These are phyloP conservation scores for Drosera spatulata DNA, from an alignment of 179 eudicot genomes.

Conservation along the genomic window DNA sequence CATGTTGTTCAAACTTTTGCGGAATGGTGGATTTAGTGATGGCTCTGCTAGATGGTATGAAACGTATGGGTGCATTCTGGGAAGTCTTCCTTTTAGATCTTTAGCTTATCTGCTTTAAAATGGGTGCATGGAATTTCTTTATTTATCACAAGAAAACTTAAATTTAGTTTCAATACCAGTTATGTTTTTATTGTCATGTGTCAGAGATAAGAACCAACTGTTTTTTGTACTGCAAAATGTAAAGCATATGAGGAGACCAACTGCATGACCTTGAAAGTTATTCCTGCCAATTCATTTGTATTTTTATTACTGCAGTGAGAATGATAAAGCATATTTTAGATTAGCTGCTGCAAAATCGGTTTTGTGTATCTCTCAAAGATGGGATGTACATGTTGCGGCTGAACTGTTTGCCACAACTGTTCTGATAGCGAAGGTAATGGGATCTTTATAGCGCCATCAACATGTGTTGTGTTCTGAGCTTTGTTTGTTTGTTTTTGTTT, in stretches of 20 bases:
- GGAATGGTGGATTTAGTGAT: slow-evolving; percentile 35
- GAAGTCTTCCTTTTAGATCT: no score
- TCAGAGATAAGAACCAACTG: no score
- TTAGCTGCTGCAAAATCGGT: slow-evolving; percentile 90
- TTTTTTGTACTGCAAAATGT: no score
- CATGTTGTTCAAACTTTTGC: slow-evolving; percentile 48
- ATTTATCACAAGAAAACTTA: no score
- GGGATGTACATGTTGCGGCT: slow-evolving; percentile 84
- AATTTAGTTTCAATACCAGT: no score
- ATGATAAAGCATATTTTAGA: slow-evolving; percentile 40
- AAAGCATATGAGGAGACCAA: no score
- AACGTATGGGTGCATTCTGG: neutral
- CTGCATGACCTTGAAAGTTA: no score
- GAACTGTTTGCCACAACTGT: slow-evolving; percentile 49
- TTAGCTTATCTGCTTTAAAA: no score
- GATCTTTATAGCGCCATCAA: neutral
- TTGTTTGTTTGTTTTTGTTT: no score
- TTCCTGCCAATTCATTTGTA: neutral
- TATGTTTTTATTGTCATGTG: no score
- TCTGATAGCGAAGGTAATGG: slow-evolving; percentile 63
- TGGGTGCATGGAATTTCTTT: no score
- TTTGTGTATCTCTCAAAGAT: slow-evolving; percentile 68
- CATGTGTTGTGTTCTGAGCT: no score
- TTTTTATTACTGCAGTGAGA: slow-evolving; percentile 40
- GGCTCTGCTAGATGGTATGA: slow-evolving; percentile 41